Evolutionary conservation across 2,329 filamentous ascomycete genomes (phyloP), one percentile per base, ranked within the genome.

Genomic region (Clathrospora elynae): DNA sequence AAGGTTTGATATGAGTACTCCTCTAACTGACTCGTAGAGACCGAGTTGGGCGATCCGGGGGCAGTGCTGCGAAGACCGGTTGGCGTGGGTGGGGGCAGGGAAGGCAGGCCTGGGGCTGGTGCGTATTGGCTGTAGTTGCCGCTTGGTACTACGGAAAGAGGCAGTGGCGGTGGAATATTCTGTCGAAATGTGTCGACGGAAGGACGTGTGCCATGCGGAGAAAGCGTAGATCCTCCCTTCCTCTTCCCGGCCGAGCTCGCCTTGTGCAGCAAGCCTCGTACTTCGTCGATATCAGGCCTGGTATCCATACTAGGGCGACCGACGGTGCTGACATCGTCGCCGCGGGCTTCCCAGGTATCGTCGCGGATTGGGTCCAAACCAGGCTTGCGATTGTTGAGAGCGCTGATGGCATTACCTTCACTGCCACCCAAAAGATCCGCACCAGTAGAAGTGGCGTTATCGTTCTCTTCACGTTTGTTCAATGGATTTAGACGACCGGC

Each of bases 401-500:
- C 58, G 20, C 67, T 71, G 31, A 78, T 73, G 16, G 77, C 73
- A 4, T 62, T 55, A 17, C 58, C 59, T 53, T 77, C 73, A 4
- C 55, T 57, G 13, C 49, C 53, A 30, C 62, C 61, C 5, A 71
- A 57, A 25, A 67, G 70, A 37, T 73, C 68, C 8, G 56, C 63
- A 16, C 61, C 55, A 11, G 59, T 63, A 5, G 66, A 63, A 33
- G 61, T 62, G 40, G 56, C 63, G 29, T 57, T 58, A 46, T 62
- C 60, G 6, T 55, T 51, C 4, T 52, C 51, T 8, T 59, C 58
- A 3, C 55, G 52, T 46, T 64, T 68, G 47, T 63, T 67, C 5
- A 66, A 50, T 10, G 87, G 86, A 5, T 87, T 74, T 60, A 95
- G 71, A 22, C 89, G 84, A 39, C 74, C 76, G 4, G 77, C 81